phyloP scores from a whole-genome alignment of 148 eudicot genomes.

The Cornus kousa region DNA sequence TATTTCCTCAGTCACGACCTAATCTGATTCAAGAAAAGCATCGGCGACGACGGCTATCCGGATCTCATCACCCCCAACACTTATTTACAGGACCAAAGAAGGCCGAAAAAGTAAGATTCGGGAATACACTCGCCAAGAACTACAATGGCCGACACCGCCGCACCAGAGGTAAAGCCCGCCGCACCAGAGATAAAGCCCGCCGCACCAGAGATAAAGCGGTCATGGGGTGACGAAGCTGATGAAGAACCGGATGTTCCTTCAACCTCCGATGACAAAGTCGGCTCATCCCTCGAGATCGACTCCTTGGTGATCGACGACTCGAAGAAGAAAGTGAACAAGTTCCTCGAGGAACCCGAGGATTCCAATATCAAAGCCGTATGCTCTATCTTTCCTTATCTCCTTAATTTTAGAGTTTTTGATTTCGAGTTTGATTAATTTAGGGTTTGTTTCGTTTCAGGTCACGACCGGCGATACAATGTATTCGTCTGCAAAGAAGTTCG shows the following conservation, averaged over 20 bases:
- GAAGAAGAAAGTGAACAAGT: conserved; percentile 13
- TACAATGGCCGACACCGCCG: conserved; percentile 33
- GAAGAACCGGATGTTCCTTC: conserved; percentile 21
- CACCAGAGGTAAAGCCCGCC: too few species aligned
- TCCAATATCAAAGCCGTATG: conserved; percentile 65
- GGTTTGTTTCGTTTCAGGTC: conserved; percentile 43
- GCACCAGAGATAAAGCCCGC: neutral
- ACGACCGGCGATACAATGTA: conserved; percentile 75
- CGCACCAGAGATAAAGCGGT: conserved; percentile 23
- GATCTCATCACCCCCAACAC: too few species aligned
- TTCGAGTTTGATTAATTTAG: neutral
- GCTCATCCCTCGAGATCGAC: conserved; percentile 19
- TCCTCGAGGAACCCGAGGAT: conserved; percentile 69
- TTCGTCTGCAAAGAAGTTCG: conserved; percentile 68
- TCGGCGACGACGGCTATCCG: too few species aligned
- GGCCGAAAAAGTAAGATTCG: too few species aligned
- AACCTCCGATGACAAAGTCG: conserved; percentile 9
- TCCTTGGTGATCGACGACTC: conserved; percentile 33
- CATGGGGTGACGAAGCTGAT: conserved; percentile 57
- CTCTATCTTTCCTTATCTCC: neutral
- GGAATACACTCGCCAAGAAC: too few species aligned
- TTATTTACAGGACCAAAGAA: too few species aligned
- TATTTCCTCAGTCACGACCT: too few species aligned
- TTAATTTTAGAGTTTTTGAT: neutral
- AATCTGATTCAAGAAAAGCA: too few species aligned